Conservation (phyloP, 2,329 filamentous ascomycete genomes). For the Ophioceras dolichostomum region DNA sequence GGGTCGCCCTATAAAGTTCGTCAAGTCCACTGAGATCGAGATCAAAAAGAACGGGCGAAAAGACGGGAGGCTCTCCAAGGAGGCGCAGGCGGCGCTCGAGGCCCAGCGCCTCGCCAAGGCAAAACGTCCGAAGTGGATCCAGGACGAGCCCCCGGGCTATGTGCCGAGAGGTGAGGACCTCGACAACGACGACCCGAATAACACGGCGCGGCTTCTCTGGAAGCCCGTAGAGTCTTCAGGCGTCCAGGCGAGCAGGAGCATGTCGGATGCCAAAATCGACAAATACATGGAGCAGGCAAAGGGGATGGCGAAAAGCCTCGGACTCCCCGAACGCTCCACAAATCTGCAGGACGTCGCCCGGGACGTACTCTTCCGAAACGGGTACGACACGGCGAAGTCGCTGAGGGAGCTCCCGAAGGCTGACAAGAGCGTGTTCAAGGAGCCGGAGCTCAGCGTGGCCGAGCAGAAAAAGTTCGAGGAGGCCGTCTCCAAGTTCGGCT, state of each 20-base stretch:
- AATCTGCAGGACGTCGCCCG: constrained; percentile 82
- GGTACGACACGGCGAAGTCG: constrained; percentile 60
- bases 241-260: constrained; percentile 29
- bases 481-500: constrained; percentile 78
- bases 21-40: constrained; percentile 66
- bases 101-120: constrained; percentile 69
- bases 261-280: constrained; percentile 49
- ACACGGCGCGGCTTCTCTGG: constrained; percentile 67
- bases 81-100: constrained; percentile 66
- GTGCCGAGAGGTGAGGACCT: constrained; percentile 71
- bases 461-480: constrained; percentile 90
- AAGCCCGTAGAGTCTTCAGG: constrained; percentile 62
- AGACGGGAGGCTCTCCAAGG: constrained; percentile 66
- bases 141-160: constrained; percentile 84
- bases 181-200: constrained; percentile 56
- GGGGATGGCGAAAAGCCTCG: constrained; percentile 50
- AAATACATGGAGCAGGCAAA: constrained; percentile 65
- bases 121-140: constrained; percentile 81
- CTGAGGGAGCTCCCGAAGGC: constrained; percentile 56
- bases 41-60: constrained; percentile 79
- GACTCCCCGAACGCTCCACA: constrained; percentile 64
- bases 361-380: constrained; percentile 56
- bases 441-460: constrained; percentile 65
- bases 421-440: constrained; percentile 64
- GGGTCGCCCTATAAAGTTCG: constrained; percentile 76